Conservation (phyloP, 176 grass and related monocot species). For the Carex parvula region DNA sequence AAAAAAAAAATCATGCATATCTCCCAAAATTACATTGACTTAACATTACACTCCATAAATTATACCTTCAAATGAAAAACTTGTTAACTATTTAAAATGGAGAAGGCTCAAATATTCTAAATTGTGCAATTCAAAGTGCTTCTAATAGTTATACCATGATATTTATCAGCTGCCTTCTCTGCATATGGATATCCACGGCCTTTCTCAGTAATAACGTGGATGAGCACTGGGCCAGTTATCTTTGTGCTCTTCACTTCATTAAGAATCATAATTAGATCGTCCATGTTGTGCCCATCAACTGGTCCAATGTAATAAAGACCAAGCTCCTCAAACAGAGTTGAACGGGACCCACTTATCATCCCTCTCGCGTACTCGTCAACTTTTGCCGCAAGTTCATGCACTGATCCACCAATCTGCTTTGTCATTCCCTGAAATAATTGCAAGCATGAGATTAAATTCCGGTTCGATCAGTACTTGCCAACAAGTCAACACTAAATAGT, state of each 20-base stretch:
- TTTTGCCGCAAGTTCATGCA: slow-evolving; percentile 90
- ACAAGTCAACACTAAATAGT: not conserved
- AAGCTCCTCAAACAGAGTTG: slow-evolving; percentile 89
- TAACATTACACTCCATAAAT: not conserved
- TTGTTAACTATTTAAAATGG: not conserved
- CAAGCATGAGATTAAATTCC: not conserved
- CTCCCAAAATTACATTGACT: not conserved
- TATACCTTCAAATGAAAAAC: not conserved
- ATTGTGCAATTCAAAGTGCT: not conserved
- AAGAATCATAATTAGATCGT: slow-evolving; percentile 84
- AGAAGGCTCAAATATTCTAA: not conserved
- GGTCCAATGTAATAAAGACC: slow-evolving; percentile 97
- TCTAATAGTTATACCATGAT: slow-evolving; percentile 53
- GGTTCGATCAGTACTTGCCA: slow-evolving; percentile 5
- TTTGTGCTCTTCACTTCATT: slow-evolving; percentile 86
- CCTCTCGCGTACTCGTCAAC: slow-evolving; percentile 99
- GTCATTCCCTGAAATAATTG: slow-evolving; percentile 57
- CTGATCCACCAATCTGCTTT: slow-evolving; percentile 86
- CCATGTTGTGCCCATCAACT: slow-evolving; percentile 91
- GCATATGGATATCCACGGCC: slow-evolving; percentile 96
- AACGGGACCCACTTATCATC: slow-evolving; percentile 92
- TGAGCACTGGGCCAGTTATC: slow-evolving; percentile 88
- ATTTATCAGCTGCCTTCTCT: slow-evolving; percentile 90
- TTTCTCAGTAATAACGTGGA: slow-evolving; percentile 94
- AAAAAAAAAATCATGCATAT: not conserved